Percentiles rank a stretch among this genome's conserved stretches.
phyloP scores from a whole-genome alignment of 2,329 filamentous ascomycete species.

The Venturia effusa region DNA sequence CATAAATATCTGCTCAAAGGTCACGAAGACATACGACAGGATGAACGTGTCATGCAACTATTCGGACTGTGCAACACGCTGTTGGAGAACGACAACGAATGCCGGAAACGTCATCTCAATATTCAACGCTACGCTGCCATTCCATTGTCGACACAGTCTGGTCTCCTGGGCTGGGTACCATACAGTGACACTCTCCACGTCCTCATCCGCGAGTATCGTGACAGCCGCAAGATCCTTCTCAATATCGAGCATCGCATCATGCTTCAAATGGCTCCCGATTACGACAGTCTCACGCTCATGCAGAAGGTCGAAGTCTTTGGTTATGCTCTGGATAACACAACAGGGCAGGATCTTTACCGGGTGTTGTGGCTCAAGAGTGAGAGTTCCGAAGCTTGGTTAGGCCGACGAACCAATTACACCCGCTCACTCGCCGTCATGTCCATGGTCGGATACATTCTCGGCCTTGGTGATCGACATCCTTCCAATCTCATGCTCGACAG shows the following conservation, averaged over 20 bases:
- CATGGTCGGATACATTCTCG: conserved; percentile 99
- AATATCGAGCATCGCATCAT: conserved; percentile 99
- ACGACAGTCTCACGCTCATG: conserved; percentile 97
- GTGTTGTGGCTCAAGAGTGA: conserved; percentile 99
- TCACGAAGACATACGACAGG: conserved; percentile 98
- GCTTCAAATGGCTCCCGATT: conserved; percentile 99
- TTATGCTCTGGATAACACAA: conserved; percentile 98
- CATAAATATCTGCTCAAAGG: conserved; percentile 93
- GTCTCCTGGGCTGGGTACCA: conserved; percentile 89
- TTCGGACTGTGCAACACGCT: conserved; percentile 97
- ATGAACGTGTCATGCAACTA: conserved; percentile 98
- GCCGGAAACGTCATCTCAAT: conserved; percentile 91
- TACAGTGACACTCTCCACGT: conserved; percentile 97
- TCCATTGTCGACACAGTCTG: conserved; percentile 90
- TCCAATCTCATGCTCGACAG: conserved; percentile 97
- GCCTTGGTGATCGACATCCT: conserved; percentile 89
- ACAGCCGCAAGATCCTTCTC: conserved; percentile 90
- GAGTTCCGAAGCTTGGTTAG: conserved; percentile 94
- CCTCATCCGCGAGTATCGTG: conserved; percentile 92
- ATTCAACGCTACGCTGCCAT: conserved; percentile 97
- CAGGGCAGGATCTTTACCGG: conserved; percentile 93
- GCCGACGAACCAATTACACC: conserved; percentile 96
- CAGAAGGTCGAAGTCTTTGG: conserved; percentile 99
- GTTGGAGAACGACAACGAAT: conserved; percentile 85
- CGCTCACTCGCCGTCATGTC: conserved; percentile 97